Evolutionary conservation across 495 filamentous ascomycete genomes (phyloP).

Genomic region (Sabuloglossum arenarium): DNA sequence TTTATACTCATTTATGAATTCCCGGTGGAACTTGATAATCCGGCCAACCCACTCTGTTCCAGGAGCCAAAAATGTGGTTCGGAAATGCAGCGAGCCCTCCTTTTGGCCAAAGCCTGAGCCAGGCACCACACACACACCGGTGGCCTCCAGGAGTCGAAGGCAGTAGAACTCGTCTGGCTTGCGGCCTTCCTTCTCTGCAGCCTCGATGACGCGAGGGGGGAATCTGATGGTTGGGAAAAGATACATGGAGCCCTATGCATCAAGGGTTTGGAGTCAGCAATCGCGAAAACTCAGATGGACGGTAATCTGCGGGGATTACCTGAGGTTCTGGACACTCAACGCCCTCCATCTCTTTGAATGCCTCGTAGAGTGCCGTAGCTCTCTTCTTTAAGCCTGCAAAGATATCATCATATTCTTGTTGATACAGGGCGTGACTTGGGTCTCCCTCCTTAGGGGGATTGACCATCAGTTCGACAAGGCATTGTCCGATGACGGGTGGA

Average conservation of each 20-base stretch:
- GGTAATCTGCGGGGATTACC: slow-evolving; percentile 14
- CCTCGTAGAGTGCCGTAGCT: slow-evolving; percentile 65
- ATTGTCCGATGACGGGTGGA: slow-evolving; percentile 87
- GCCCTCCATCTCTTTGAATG: slow-evolving; percentile 87
- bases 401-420: slow-evolving; percentile 64
- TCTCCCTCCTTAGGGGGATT: slow-evolving; percentile 75
- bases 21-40: slow-evolving; percentile 73
- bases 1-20: slow-evolving; percentile 72
- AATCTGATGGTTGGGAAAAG: slow-evolving; percentile 87
- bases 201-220: slow-evolving; percentile 48
- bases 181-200: slow-evolving; percentile 51
- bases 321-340: slow-evolving; percentile 70
- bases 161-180: slow-evolving; percentile 86
- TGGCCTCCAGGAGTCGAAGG: slow-evolving; percentile 72
- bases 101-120: slow-evolving; percentile 89
- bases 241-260: slow-evolving; percentile 72
- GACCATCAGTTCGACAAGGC: slow-evolving; percentile 88
- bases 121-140: slow-evolving; percentile 87
- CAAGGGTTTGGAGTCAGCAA: background rate
- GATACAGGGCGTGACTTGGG: slow-evolving; percentile 62
- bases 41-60: slow-evolving; percentile 86
- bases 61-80: slow-evolving; percentile 90
- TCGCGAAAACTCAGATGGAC: background rate
- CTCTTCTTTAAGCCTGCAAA: slow-evolving; percentile 52
- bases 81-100: slow-evolving; percentile 78